A percentile compares a stretch with the other conserved stretches of the same genome.
Evolutionary conservation across 2,329 filamentous ascomycete genomes (phyloP).

Genomic region (Trichoderma sp.): DNA sequence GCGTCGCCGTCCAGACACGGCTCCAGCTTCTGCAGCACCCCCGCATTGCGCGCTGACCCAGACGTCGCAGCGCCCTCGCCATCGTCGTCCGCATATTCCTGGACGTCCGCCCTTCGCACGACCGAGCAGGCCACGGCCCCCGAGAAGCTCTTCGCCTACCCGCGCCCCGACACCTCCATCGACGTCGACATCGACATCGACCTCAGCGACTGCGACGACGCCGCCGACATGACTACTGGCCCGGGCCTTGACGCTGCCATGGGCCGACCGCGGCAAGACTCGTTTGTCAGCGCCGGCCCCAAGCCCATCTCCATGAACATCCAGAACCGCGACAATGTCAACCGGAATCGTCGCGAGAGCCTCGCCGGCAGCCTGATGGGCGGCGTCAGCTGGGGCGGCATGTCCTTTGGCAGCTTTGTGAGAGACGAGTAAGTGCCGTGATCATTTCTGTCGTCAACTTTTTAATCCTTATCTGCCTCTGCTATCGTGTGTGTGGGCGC

Average conservation of each 20-base stretch:
- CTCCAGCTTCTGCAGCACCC: slow-evolving; percentile 13
- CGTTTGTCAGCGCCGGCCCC: slow-evolving; percentile 66
- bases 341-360: slow-evolving; percentile 63
- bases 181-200: slow-evolving; percentile 34
- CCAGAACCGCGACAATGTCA: slow-evolving; percentile 62
- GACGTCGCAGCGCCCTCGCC: slow-evolving; percentile 35
- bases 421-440: slow-evolving; percentile 82
- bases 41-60: slow-evolving; percentile 33
- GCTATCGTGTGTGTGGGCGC: slow-evolving; percentile 20
- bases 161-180: slow-evolving; percentile 36
- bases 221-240: slow-evolving; percentile 61
- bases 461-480: slow-evolving; percentile 18
- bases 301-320: slow-evolving; percentile 71
- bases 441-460: background rate
- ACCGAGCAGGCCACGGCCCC: slow-evolving; percentile 10
- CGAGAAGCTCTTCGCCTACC: slow-evolving; percentile 34
- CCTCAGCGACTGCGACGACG: slow-evolving; percentile 40
- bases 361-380: slow-evolving; percentile 69
- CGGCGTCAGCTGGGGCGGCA: slow-evolving; percentile 95
- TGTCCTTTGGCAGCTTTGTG: slow-evolving; percentile 96
- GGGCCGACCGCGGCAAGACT: slow-evolving; percentile 64
- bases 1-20: slow-evolving; percentile 29
- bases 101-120: slow-evolving; percentile 12
- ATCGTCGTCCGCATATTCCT: slow-evolving; percentile 11
- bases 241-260: slow-evolving; percentile 60